Base-by-base conservation (phyloP, 768 basidiomycete species). In the Dendrothele bispora region DNA sequence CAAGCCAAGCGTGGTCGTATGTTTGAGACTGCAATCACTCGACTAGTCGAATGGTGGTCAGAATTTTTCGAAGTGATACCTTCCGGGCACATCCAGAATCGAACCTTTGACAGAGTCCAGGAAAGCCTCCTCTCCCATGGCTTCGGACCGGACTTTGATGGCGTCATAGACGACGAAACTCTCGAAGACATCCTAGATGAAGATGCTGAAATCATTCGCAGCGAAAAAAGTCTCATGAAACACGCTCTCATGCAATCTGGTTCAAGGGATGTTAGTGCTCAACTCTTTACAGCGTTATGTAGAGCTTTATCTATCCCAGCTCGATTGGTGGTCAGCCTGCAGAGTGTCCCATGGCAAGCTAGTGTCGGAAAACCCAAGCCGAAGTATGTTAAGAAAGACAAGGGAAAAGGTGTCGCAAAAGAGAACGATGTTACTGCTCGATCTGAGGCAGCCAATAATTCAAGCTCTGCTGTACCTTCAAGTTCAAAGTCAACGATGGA, bases 271-370 rank as follows among this genome's bases (percentile, higher is more conserved):
- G 80, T 82, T 30, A 88, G 88, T 49, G 88, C 92, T 1, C 92
- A 95, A 56, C 76, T 98, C 3, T 98, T 98, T 62, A 95, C 93
- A 4, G 84, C 91, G 1, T 72, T 97, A 0, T 91, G 92, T 63
- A 78, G 97, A 18, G 90, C 84, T 5, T 74, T 98, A 5, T 87
- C 84, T 10, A 82, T 98, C 17, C 94, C 94, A 0, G 81, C 93
- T 5, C 74, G 97, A 39, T 72, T 98, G 43, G 88, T 98, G 8
- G 86, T 86, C 54, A 95, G 91, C 59, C 66, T 99, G 36, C 95
- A 98, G 66, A 84, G 90, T 44, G 83, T 98, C 8, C 91, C 93
- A 8, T 98, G 94, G 94, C 80, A 93, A 62, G 80, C 82, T 17
- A 68, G 72, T 25, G 72, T 80, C 14, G 82, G 82, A 4, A 84